Evolutionary conservation across 495 filamentous ascomycete species (phyloP).

Genomic region (Xylaria flabelliformis): DNA sequence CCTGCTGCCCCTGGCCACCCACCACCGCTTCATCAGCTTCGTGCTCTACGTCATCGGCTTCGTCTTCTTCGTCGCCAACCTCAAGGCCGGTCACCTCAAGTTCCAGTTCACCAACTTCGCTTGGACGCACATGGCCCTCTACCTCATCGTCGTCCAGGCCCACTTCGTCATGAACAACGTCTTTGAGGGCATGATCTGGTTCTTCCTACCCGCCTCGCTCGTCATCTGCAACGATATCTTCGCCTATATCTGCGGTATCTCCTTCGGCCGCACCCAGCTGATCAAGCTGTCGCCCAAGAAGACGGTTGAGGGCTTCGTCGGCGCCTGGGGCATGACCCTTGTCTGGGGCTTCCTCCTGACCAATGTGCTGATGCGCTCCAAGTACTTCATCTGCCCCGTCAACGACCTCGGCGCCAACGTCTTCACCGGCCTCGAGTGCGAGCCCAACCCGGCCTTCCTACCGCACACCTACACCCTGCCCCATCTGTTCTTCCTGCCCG

Average conservation of each 20-base stretch:
- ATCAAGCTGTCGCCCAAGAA: conserved; percentile 99
- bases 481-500: conserved; percentile 64
- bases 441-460: conserved; percentile 91
- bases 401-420: conserved; percentile 94
- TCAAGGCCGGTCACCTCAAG: conserved; percentile 93
- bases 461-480: conserved; percentile 81
- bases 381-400: conserved; percentile 98
- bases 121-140: conserved; percentile 99
- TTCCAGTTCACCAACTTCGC: conserved; percentile 99
- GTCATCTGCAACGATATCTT: conserved; percentile 99
- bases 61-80: conserved; percentile 96
- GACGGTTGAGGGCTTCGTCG: conserved; percentile 97
- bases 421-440: conserved; percentile 88
- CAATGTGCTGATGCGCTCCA: conserved; percentile 86
- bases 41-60: conserved; percentile 97
- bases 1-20: conserved; percentile 89
- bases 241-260: conserved; percentile 96
- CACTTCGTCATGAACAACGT: conserved; percentile 99
- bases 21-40: conserved; percentile 99
- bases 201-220: conserved; percentile 93
- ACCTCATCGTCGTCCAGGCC: conserved; percentile 95
- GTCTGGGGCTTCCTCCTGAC: conserved; percentile 83
- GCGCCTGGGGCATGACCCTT: conserved; percentile 95
- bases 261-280: conserved; percentile 93
- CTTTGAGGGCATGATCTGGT: conserved; percentile 99